Base-by-base conservation (phyloP, 768 basidiomycete genomes). In the Nidularia pulvinata region DNA sequence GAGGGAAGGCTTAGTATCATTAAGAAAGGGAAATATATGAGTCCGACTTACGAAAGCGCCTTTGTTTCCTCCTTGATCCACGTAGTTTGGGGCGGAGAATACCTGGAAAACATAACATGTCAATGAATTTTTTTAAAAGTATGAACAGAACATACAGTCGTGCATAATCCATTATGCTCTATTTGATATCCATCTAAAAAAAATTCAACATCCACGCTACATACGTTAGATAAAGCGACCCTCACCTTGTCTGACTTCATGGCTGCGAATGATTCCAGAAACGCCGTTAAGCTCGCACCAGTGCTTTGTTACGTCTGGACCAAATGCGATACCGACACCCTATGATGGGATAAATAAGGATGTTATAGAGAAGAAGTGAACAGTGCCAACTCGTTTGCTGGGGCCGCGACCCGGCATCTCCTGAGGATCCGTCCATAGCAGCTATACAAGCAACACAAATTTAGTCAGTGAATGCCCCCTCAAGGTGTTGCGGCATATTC, bases 351-450 rank as follows among this genome's bases (percentile, higher is more conserved):
- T 35, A 30, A 30, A 30, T 30, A 30, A 30, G 25, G 25, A 30
- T 30, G 25, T 30, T 30, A 30, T 30, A 30, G 25, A 30, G 25
- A 30, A 30, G 25, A 30, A 30, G 25, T 30, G 32, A 46, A 33
- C 4, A 6, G 19, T 52, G 11, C 11, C 53, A 66, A 93, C 92
- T 36, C 97, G 86, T 79, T 98, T 98, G 65, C 93, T 95, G 10
- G 97, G 96, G 5, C 97, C 96, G 30, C 97, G 86, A 25, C 97
- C 97, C 9, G 85, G 85, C 39, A 74, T 62, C 42, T 89, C 88
- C 69, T 98, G 97, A 19, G 97, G 96, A 71, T 98, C 96, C 3
- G 95, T 96, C 95, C 96, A 98, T 13, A 98, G 80, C 32, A 95
- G 71, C 89, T 95, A 65, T 16, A 19, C 13, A 42, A 42, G 25